These are phyloP conservation scores for Trichoderma semiorbis DNA, from an alignment of 2,329 filamentous ascomycete genomes.

Conservation along the genomic window DNA sequence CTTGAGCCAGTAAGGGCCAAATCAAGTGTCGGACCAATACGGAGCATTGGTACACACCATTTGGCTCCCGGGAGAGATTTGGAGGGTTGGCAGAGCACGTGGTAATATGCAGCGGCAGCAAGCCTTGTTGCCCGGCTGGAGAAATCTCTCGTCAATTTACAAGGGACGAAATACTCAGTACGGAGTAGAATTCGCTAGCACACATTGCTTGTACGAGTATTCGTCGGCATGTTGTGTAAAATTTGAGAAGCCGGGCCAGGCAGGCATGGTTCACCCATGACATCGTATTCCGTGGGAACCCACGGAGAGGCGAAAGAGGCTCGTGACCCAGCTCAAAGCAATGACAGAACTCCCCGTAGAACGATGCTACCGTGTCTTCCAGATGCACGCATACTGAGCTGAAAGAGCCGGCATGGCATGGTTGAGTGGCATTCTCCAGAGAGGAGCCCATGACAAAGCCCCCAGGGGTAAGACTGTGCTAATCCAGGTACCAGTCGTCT, in stretches of 20 bases:
- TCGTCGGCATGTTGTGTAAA: background rate
- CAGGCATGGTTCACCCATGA: background rate
- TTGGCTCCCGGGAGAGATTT: background rate
- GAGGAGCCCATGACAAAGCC: background rate
- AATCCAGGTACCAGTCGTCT: slow-evolving; percentile 1
- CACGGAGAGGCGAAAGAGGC: background rate
- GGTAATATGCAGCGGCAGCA: background rate
- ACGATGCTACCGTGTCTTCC: background rate
- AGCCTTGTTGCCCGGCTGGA: background rate
- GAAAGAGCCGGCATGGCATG: slow-evolving; percentile 1
- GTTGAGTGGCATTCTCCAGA: background rate
- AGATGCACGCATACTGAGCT: background rate
- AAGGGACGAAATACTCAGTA: background rate
- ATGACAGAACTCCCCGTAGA: background rate
- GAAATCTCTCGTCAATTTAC: background rate
- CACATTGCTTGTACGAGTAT: background rate
- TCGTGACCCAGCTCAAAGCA: background rate
- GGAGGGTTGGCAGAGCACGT: slow-evolving; percentile 13
- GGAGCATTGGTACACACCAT: slow-evolving; percentile 5
- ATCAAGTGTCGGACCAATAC: background rate
- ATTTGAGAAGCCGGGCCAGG: background rate
- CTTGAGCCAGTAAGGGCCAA: background rate
- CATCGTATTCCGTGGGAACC: background rate
- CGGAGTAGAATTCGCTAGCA: background rate
- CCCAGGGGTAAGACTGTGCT: background rate